Conservation (phyloP, 2,329 filamentous ascomycete species). For the Aspergillus transmontanensis region DNA sequence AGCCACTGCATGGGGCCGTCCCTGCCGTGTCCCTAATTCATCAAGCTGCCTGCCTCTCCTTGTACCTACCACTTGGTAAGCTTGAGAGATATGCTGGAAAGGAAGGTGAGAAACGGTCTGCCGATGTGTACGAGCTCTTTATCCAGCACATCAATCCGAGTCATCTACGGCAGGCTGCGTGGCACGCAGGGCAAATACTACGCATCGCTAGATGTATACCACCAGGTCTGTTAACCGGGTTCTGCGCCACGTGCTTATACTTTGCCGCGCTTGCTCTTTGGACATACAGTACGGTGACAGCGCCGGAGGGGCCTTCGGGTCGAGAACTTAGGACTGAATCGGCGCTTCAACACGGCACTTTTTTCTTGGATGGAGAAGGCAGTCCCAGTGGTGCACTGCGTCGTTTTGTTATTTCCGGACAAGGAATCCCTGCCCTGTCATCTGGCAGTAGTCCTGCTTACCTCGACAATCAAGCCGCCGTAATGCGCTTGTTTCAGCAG, state of each 20-base stretch:
- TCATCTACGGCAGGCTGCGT: slow-evolving; percentile 52
- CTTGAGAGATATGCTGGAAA: slow-evolving; percentile 49
- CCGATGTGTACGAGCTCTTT: slow-evolving; percentile 35
- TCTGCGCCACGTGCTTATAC: slow-evolving; percentile 69
- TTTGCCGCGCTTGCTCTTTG: slow-evolving; percentile 70
- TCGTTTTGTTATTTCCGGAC: slow-evolving; percentile 60
- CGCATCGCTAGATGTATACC: slow-evolving; percentile 61
- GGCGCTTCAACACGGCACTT: slow-evolving; percentile 26
- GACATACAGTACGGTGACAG: slow-evolving; percentile 64
- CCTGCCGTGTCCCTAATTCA: slow-evolving; percentile 52
- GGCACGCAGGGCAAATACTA: slow-evolving; percentile 69
- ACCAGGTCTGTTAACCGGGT: slow-evolving; percentile 60
- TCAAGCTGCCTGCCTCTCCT: slow-evolving; percentile 38
- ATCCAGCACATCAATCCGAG: slow-evolving; percentile 41
- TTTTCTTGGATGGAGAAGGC: slow-evolving; percentile 62
- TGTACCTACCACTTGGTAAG: slow-evolving; percentile 47
- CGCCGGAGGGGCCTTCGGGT: neutral
- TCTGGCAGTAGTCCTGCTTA: slow-evolving; percentile 35
- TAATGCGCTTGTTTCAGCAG: slow-evolving; percentile 62
- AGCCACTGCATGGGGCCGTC: slow-evolving; percentile 43
- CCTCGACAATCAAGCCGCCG: slow-evolving; percentile 59
- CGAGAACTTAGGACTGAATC: slow-evolving; percentile 40
- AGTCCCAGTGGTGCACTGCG: slow-evolving; percentile 49
- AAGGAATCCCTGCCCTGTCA: slow-evolving; percentile 57
- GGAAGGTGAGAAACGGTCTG: slow-evolving; percentile 43